Evolutionary conservation across 1,284 basidiomycete genomes (phyloP), one percentile per base, ranked within the genome.

Genomic region (Paramarasmius palmivorus): DNA sequence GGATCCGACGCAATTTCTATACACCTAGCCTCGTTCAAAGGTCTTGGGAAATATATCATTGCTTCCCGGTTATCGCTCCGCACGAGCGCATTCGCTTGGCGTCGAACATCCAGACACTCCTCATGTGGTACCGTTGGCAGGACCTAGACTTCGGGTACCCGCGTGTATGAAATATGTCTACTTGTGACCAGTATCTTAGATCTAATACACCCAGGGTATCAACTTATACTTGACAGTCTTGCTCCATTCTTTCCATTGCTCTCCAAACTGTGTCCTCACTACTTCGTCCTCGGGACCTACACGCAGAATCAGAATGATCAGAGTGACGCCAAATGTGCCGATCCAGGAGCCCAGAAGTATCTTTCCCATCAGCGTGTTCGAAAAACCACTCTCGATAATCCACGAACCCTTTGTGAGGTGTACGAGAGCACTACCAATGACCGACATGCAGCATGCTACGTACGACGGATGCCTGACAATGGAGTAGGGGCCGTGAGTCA

Each of bases 401-500:
- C 50, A 52, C 22, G 50, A 52, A 15, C 40, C 50, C 17, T 32
- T 44, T 9, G 29, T 20, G 8, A 32, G 35, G 15, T 34, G 29
- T 10, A 52, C 25, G 23, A 45, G 29, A 10, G 25, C 3, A 10
- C 32, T 15, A 7, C 50, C 50, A 8, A 45, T 3, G 37, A 45
- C 29, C n/a, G 23, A 19, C 34, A 36, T 39, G 12, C 36, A 36
- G 41, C 32, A 37, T 26, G 42, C 44, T 4, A 35, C 29, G 34
- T 52, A 52, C 6, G 34, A 22, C 4, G 51, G 51, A 20, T 52
- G 51, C 17, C 51, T 42, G 17, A 47, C 42, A 20, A 46, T 26
- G 8, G 44, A 37, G 17, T 52, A 47, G 10, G 42, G 51, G 1
- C 51, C 51, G 17, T 29, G 14, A 25, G 32, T 45, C 17, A 45